Evolutionary conservation across 108 stramenopile genomes (phyloP).

Genomic region (Skeletonema grethae): DNA sequence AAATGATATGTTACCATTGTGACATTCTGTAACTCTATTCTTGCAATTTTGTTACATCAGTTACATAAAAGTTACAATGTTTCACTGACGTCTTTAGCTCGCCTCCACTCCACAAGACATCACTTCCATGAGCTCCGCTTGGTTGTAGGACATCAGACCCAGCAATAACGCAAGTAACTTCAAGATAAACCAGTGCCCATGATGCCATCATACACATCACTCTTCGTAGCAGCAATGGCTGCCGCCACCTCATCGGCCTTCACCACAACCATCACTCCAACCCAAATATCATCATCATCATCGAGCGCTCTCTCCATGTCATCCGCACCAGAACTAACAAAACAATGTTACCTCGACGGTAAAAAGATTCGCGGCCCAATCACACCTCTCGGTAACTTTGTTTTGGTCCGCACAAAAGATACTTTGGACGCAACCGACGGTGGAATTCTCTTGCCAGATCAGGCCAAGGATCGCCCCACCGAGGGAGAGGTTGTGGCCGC

Average conservation of each 20-base stretch:
- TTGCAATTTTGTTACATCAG: not conserved
- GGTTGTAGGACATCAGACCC: not conserved
- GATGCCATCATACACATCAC: slow-evolving; percentile 5
- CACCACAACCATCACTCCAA: slow-evolving; percentile 3
- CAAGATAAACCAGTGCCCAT: not conserved
- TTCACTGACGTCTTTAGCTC: not conserved
- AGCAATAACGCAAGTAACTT: not conserved
- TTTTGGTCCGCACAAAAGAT: slow-evolving; percentile 84
- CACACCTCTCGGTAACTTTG: slow-evolving; percentile 84
- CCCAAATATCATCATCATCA: not conserved
- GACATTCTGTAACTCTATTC: not conserved
- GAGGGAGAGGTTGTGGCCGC: slow-evolving; percentile 90
- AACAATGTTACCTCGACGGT: slow-evolving; percentile 65
- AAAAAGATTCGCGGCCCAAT: slow-evolving; percentile 80
- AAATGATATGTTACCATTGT: slow-evolving; percentile 24
- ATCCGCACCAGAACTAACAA: slow-evolving; percentile 11
- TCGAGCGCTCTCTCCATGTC: slow-evolving; percentile 2
- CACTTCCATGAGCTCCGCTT: slow-evolving; percentile 1
- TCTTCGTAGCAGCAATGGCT: slow-evolving; percentile 11
- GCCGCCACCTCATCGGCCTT: slow-evolving; percentile 15
- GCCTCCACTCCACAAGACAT: not conserved
- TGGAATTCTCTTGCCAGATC: slow-evolving; percentile 91
- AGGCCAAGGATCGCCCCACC: slow-evolving; percentile 87
- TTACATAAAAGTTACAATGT: not conserved
- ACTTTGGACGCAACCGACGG: slow-evolving; percentile 85